A percentile compares a stretch with the other conserved stretches of the same genome.
Conservation (phyloP, 257 asterid genomes). For the Solanum tarapatanum region DNA sequence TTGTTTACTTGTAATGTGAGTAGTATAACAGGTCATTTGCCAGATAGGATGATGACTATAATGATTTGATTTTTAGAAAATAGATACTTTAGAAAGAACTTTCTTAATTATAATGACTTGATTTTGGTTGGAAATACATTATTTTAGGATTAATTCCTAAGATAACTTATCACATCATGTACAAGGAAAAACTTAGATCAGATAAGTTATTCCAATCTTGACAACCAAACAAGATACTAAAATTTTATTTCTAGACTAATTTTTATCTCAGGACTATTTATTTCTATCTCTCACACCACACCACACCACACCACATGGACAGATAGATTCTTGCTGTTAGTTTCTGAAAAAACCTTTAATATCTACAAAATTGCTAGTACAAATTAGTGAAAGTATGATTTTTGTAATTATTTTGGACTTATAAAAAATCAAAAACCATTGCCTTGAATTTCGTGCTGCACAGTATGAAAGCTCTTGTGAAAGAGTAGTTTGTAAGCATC, state of each 20-base stretch:
- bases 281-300: background rate
- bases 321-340: background rate
- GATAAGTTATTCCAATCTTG: too few species aligned
- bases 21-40: background rate
- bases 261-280: too few species aligned
- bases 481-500: background rate
- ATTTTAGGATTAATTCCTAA: too few species aligned
- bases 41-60: background rate
- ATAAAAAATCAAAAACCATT: background rate
- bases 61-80: background rate
- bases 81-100: background rate
- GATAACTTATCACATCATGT: too few species aligned
- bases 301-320: background rate
- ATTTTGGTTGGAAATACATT: background rate
- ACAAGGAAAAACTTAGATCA: too few species aligned
- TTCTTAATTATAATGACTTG: background rate
- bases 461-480: background rate
- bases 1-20: background rate
- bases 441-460: background rate
- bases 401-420: background rate
- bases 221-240: too few species aligned
- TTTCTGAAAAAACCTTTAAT: background rate
- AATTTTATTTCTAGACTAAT: too few species aligned
- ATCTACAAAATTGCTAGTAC: background rate
- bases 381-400: background rate